Evolutionary conservation across 768 basidiomycete genomes (phyloP).

Genomic region (Suillus bovinus): DNA sequence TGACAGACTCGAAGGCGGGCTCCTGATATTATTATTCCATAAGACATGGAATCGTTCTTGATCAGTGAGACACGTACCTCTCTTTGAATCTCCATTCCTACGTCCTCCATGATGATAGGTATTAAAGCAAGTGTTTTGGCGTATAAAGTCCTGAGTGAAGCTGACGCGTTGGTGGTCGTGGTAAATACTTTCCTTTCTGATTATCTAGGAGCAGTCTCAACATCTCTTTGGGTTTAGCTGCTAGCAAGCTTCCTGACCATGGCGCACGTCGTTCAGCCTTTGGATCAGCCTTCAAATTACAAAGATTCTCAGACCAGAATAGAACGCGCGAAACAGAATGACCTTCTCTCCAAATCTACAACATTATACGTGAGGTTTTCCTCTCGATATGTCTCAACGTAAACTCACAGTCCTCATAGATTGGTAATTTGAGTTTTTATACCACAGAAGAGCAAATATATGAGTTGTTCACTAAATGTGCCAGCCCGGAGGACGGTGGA

Average conservation of each 20-base stretch:
- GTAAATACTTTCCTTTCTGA: slow-evolving; percentile 30
- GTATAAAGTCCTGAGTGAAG: slow-evolving; percentile 9
- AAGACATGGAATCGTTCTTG: slow-evolving; percentile 7
- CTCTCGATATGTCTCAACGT: slow-evolving; percentile 18
- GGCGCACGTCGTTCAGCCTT: slow-evolving; percentile 81
- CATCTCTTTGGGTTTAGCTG: not conserved
- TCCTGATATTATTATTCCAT: slow-evolving; percentile 52
- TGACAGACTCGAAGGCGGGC: slow-evolving; percentile 84
- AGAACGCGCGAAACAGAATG: slow-evolving; percentile 77
- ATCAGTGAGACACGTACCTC: slow-evolving; percentile 51
- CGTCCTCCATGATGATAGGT: slow-evolving; percentile 72
- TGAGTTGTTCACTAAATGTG: slow-evolving; percentile 89
- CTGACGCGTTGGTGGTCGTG: slow-evolving; percentile 33
- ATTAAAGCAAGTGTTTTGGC: slow-evolving; percentile 13
- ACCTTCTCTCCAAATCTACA: slow-evolving; percentile 78
- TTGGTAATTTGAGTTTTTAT: slow-evolving; percentile 92
- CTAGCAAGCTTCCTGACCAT: slow-evolving; percentile 48
- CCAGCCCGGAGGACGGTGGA: slow-evolving; percentile 81
- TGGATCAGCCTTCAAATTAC: slow-evolving; percentile 97
- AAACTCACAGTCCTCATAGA: slow-evolving; percentile 42
- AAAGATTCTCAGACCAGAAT: slow-evolving; percentile 88
- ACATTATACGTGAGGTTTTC: slow-evolving; percentile 81
- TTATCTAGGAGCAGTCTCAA: not conserved
- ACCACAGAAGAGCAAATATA: slow-evolving; percentile 97
- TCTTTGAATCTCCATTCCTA: slow-evolving; percentile 82